Evolutionary conservation across 176 grass and related monocot species (phyloP).

Genomic region (Oryza meridionalis): DNA sequence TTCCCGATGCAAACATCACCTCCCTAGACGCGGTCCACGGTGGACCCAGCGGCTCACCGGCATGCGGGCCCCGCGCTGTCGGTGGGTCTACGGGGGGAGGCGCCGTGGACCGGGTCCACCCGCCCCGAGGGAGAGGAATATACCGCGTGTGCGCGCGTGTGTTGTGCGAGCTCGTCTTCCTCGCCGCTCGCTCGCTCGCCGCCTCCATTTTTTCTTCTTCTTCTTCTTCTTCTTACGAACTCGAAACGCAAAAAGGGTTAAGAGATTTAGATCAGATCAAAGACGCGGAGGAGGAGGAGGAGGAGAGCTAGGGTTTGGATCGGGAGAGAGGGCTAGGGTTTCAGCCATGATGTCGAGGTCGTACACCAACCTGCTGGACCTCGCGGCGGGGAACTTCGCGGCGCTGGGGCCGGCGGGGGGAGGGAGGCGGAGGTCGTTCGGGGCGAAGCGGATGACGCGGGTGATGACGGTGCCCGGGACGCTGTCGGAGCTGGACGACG

Average conservation of each 20-base stretch:
- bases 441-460: constrained; percentile 61
- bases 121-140: neutral
- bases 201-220: neutral
- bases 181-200: constrained; percentile 20
- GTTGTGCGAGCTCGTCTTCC: constrained; percentile 25
- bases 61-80: accelerated
- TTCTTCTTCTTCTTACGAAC: neutral
- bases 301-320: constrained; percentile 42
- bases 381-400: constrained; percentile 75
- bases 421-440: constrained; percentile 40
- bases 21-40: neutral
- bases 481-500: constrained; percentile 74
- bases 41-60: accelerated
- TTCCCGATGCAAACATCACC: constrained; percentile 9
- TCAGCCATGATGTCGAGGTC: constrained; percentile 84
- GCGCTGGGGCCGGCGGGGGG: constrained; percentile 57
- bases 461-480: constrained; percentile 87
- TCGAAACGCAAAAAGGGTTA: constrained; percentile 1
- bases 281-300: neutral
- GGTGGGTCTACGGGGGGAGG: neutral
- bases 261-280: constrained; percentile 41
- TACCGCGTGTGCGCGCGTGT: neutral
- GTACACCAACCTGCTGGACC: constrained; percentile 85
- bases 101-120: constrained; percentile 6
- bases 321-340: neutral